Evolutionary conservation across 208 protist genomes (phyloP), one percentile per base, ranked within the genome.

Genomic region (Leishmania gerbilli): DNA sequence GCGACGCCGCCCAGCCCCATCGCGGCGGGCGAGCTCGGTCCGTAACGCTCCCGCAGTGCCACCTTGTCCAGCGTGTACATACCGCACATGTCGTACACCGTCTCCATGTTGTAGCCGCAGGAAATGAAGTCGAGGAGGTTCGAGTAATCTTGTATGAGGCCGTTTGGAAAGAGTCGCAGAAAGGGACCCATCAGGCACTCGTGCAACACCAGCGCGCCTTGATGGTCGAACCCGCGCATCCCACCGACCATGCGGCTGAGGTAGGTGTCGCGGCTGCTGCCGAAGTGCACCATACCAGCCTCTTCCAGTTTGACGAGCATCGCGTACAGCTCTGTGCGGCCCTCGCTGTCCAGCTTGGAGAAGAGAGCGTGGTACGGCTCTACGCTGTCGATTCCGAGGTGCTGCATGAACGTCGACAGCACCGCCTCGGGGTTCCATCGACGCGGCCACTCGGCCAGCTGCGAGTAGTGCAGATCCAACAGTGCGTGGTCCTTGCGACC

Each of bases 31-130:
- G 93, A 96, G 81, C 83, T 97, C n/a, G 93, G 81, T 21, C 90
- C 84, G 82, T 91, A 93, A 77, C 95, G 89, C 58, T 85, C 71
- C 49, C 89, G 87, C 67, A 95, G 81, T n/a, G 95, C 95, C 7
- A 96, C 84, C 85, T 87, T 90, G 79, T 98, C 95, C 45, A 98
- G 88, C 11, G 87, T 92, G 85, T 96, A 95, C 75, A 98, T 90
- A 7, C 89, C 88, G 74, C 93, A 97, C 45, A 98, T 84, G 82
- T 98, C 95, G 82, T 97, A 98, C 21, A 97, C 92, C 21, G 95
- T 98, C 82, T 98, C 94, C 94, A 98, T 95, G 76, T 98, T 98
- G 84, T 98, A 98, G 19, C 87, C 74, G 84, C 93, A 98, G 17
- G 94, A 94, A 53, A 97, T 86, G 80, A 97, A 97, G 82, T 98